Base-by-base conservation (phyloP, 768 basidiomycete species). In the Lyophyllum decastes region DNA sequence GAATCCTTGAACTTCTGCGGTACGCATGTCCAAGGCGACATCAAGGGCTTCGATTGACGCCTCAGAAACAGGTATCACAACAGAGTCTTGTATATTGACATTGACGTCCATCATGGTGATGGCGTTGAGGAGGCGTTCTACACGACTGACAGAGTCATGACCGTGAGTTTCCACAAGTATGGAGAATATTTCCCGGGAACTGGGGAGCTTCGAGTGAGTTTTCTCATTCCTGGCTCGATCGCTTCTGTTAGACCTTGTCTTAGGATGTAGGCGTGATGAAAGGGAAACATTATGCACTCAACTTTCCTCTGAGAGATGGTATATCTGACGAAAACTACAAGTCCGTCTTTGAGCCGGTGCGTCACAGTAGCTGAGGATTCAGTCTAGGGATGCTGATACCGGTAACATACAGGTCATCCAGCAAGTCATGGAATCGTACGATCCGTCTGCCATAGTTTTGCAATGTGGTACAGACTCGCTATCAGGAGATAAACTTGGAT, bases 111-210 rank as follows among this genome's bases (percentile, higher is more conserved):
- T 70, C 97, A 99, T 60, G 97, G 97, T 16, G 97, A 99, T 72
- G 97, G 97, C 43, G 97, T 99, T 22, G 97, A 99, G 70, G 97
- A 99, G 73, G 97, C 97, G 0, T 99, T 99, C 72, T 99, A 98
- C 72, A 95, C 95, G 3, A 98, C 97, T 21, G 96, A 99, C 70
- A 83, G 97, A 44, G 97, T 99, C 55, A 98, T 98, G 97, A 98
- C 96, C 0, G 88, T 88, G 67, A 95, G 92, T 65, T 97, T 98
- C 74, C 97, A 99, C 71, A 98, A 98, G 73, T 99, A 98, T 62
- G 97, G 97, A 33, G 97, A 99, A 73, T 99, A 91, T 73, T 99
- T 99, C 73, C 97, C 97, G 25, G 97, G 97, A 41, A 99, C 97
- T 6, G 97, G 97, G n/a, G 95, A 97, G 72, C 78, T 97, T 40